phyloP scores from a whole-genome alignment of 2,329 filamentous ascomycete genomes.

The Drechslerella coelobrocha region DNA sequence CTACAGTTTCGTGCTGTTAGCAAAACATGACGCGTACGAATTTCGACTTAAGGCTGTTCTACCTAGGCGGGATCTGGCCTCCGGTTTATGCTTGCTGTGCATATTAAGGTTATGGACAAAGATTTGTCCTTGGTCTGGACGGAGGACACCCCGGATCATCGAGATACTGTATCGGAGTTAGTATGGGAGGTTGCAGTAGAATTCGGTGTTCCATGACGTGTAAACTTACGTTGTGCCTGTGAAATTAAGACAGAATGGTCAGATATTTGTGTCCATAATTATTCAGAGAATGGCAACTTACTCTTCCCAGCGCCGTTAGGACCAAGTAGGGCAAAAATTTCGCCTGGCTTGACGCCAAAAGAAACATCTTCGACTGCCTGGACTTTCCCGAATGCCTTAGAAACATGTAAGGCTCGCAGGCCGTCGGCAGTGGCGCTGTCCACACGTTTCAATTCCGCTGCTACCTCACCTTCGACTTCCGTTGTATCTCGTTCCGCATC shows the following conservation, averaged over 20 bases:
- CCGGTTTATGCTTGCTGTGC: conserved; percentile 69
- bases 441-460: conserved; percentile 70
- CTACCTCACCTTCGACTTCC: conserved; percentile 67
- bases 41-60: not conserved
- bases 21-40: not conserved
- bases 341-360: conserved; percentile 78
- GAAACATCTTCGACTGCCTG: conserved; percentile 87
- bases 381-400: conserved; percentile 77
- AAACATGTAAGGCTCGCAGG: conserved; percentile 78
- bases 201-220: not conserved
- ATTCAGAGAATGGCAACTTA: conserved; percentile 60
- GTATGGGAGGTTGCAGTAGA: not conserved
- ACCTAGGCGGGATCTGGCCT: conserved; percentile 72
- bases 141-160: conserved; percentile 85
- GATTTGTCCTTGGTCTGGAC: conserved; percentile 78
- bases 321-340: conserved; percentile 87
- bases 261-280: not conserved
- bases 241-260: not conserved
- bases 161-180: conserved; percentile 69
- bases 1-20: conserved; percentile 56
- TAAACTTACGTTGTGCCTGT: conserved; percentile 33
- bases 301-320: conserved; percentile 92
- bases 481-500: conserved; percentile 59
- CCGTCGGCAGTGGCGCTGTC: conserved; percentile 68
- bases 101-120: conserved; percentile 80